Evolutionary conservation across 345 rosid species (phyloP).

Genomic region (Populus euphratica): DNA sequence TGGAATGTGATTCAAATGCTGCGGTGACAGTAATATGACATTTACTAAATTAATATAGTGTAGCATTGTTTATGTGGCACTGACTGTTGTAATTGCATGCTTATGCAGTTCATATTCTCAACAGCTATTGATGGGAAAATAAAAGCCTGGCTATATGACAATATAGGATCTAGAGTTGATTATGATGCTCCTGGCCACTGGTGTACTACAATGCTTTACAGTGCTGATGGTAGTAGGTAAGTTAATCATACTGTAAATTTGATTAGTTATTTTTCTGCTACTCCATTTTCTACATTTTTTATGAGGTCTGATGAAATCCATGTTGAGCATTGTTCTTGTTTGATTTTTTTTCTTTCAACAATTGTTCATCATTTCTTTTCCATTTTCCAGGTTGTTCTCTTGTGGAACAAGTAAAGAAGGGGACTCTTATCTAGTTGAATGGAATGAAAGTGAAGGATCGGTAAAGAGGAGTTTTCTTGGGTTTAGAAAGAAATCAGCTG

Average conservation of each 20-base stretch:
- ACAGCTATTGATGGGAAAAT: constrained; percentile 82
- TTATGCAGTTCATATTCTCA: constrained; percentile 69
- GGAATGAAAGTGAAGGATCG: constrained; percentile 94
- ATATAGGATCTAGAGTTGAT: constrained; percentile 73
- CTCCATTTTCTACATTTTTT: background rate
- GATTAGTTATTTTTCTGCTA: background rate
- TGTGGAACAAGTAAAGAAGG: constrained; percentile 95
- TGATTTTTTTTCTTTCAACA: background rate
- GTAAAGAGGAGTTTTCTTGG: constrained; percentile 70
- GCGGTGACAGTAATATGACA: background rate
- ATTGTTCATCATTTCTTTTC: constrained; percentile 4
- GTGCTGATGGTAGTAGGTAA: constrained; percentile 83
- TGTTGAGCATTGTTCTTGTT: background rate
- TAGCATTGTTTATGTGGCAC: background rate
- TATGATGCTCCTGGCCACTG: constrained; percentile 76
- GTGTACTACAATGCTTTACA: constrained; percentile 81
- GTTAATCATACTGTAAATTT: constrained; percentile 9
- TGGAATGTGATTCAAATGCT: background rate
- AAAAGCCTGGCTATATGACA: constrained; percentile 88
- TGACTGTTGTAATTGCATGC: constrained; percentile 15
- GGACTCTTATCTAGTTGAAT: constrained; percentile 74
- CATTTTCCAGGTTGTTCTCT: constrained; percentile 66
- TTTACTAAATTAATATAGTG: background rate
- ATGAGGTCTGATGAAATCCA: background rate
- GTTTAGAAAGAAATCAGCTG: constrained; percentile 57